Percentiles rank a stretch among this genome's conserved stretches.
Conservation (phyloP, 1,284 basidiomycete species). For the Ceratobasidium sp. region DNA sequence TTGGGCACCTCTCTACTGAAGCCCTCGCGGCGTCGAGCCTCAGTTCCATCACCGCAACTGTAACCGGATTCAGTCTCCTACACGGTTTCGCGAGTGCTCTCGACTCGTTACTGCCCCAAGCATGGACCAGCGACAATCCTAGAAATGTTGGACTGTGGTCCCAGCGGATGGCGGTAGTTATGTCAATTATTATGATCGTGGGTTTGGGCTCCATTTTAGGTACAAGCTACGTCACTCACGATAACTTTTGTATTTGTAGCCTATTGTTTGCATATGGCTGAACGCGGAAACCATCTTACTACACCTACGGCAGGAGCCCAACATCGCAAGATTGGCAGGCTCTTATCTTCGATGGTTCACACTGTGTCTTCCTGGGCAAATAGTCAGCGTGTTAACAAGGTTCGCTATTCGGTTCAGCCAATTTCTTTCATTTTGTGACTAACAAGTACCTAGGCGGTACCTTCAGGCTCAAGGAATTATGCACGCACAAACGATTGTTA, state of each 20-base stretch:
- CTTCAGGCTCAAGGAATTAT: conserved; percentile 91
- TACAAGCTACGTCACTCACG: conserved; percentile 33
- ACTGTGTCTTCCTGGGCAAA: conserved; percentile 76
- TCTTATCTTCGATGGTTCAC: conserved; percentile 83
- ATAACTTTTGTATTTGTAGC: conserved; percentile 59
- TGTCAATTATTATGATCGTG: conserved; percentile 70
- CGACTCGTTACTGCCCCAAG: conserved; percentile 89
- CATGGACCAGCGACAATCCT: conserved; percentile 89
- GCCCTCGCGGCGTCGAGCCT: conserved; percentile 88
- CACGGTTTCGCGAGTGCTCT: conserved; percentile 87
- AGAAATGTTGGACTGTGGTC: conserved; percentile 90
- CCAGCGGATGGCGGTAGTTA: conserved; percentile 85
- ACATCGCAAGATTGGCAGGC: conserved; percentile 84
- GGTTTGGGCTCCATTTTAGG: conserved; percentile 57
- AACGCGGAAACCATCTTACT: conserved; percentile 88
- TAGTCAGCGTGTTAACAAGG: conserved; percentile 79
- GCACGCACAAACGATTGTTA: conserved; percentile 85
- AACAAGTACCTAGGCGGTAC: conserved; percentile 70
- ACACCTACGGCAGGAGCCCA: conserved; percentile 84
- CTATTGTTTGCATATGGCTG: conserved; percentile 79
- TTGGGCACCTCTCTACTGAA: conserved; percentile 85
- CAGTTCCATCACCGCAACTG: conserved; percentile 85
- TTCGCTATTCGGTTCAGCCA: neutral
- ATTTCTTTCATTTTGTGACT: neutral
- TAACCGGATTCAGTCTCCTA: conserved; percentile 78